Evolutionary conservation across 768 basidiomycete genomes (phyloP).

Genomic region (Rickenella mellea): DNA sequence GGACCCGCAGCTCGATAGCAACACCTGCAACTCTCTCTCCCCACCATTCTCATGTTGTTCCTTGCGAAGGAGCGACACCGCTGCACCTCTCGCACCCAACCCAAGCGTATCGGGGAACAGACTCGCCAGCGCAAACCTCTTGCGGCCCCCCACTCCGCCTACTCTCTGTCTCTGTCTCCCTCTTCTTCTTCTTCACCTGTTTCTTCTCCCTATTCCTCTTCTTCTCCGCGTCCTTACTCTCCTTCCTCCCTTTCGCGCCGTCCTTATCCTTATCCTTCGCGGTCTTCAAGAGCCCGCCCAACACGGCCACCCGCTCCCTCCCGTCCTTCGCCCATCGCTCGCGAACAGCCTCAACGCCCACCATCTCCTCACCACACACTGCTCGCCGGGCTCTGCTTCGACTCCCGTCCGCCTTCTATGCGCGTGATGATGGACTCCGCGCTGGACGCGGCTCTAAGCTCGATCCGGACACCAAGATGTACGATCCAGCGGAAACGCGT

Average conservation of each 20-base stretch:
- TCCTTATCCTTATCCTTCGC: constrained; percentile 19
- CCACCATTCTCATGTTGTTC: constrained; percentile 11
- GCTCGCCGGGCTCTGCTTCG: constrained; percentile 19
- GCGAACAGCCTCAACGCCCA: constrained; percentile 34
- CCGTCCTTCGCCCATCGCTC: constrained; percentile 35
- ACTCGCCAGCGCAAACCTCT: constrained; percentile 42
- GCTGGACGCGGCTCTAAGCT: constrained; percentile 41
- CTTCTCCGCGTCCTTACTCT: constrained; percentile 13
- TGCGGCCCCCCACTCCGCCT: constrained; percentile 42
- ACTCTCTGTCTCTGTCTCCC: constrained; percentile 32
- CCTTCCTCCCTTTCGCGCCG: constrained; percentile 21
- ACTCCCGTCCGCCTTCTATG: constrained; percentile 22
- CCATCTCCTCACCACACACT: constrained; percentile 43
- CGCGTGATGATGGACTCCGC: constrained; percentile 29
- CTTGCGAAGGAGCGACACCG: too few species aligned
- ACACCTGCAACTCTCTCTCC: constrained; percentile 10
- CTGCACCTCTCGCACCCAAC: too few species aligned
- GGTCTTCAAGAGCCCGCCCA: constrained; percentile 1
- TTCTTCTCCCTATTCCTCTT: constrained; percentile 16
- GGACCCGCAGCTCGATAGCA: constrained; percentile 44
- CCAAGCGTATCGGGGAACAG: constrained; percentile 45
- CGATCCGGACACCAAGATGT: constrained; percentile 27
- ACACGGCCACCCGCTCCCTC: constrained; percentile 19
- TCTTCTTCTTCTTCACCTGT: constrained; percentile 16
- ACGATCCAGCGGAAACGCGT: constrained; percentile 23